Evolutionary conservation across 2,329 filamentous ascomycete species (phyloP).

Genomic region (Penicillium frequentans): DNA sequence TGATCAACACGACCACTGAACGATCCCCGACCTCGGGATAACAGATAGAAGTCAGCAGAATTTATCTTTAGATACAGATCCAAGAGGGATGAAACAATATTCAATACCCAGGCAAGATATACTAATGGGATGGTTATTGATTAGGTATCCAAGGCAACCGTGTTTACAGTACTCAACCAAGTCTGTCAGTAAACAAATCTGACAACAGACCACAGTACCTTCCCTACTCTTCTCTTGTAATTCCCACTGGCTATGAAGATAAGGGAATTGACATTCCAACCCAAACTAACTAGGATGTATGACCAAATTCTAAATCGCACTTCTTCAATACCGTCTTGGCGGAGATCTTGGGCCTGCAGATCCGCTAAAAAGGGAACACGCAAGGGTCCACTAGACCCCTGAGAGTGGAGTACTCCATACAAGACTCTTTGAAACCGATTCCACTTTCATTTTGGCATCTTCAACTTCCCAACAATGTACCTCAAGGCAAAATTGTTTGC

Average conservation of each 20-base stretch:
- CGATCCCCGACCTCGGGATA: background rate
- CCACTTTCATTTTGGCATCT: slow-evolving; percentile 3
- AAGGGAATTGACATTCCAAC: background rate
- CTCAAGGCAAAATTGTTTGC: slow-evolving; percentile 10
- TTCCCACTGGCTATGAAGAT: background rate
- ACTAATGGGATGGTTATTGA: background rate
- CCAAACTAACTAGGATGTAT: background rate
- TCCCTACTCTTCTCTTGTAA: background rate
- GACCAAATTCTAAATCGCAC: slow-evolving; percentile 1
- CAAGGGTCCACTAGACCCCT: slow-evolving; percentile 22
- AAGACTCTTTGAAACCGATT: slow-evolving; percentile 1
- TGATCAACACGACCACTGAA: background rate
- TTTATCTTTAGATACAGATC: background rate
- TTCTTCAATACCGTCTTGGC: slow-evolving; percentile 17
- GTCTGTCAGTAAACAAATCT: background rate
- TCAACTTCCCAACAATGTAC: slow-evolving; percentile 16
- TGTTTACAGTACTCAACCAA: background rate
- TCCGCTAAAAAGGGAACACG: slow-evolving; percentile 21
- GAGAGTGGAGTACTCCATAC: slow-evolving; percentile 16
- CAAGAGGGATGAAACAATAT: background rate
- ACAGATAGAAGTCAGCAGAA: background rate
- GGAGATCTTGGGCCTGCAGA: slow-evolving; percentile 15
- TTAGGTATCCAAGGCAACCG: slow-evolving; percentile 1
- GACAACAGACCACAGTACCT: background rate
- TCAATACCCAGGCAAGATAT: background rate